phyloP scores from a whole-genome alignment of 2,329 filamentous ascomycete genomes.

The Stenocarpella maydis region DNA sequence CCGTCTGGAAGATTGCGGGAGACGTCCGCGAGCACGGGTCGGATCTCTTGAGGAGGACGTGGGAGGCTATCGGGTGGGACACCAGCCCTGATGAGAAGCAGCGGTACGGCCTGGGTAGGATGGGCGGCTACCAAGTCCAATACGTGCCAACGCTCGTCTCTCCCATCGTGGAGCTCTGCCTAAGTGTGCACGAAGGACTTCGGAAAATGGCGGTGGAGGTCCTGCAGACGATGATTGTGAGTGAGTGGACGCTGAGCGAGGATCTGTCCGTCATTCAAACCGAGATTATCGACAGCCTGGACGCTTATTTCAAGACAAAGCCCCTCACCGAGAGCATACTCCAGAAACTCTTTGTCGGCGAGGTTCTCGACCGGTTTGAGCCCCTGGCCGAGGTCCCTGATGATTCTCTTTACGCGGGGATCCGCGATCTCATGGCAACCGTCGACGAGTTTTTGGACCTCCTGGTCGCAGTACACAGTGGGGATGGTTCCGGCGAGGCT shows the following conservation, averaged over 20 bases:
- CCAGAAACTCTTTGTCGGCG: conserved; percentile 90
- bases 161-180: conserved; percentile 90
- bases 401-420: conserved; percentile 77
- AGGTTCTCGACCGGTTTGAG: conserved; percentile 83
- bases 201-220: conserved; percentile 91
- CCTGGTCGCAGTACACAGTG: conserved; percentile 86
- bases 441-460: conserved; percentile 92
- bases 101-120: conserved; percentile 79
- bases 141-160: conserved; percentile 93
- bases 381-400: conserved; percentile 70
- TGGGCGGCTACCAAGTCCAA: conserved; percentile 98
- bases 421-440: conserved; percentile 82
- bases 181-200: conserved; percentile 93
- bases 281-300: conserved; percentile 94
- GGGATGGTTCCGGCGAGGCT: conserved; percentile 76
- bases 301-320: conserved; percentile 88
- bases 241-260: conserved; percentile 95
- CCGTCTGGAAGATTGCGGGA: conserved; percentile 98
- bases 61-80: conserved; percentile 98
- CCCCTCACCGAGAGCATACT: conserved; percentile 86
- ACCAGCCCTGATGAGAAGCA: conserved; percentile 79
- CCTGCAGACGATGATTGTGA: conserved; percentile 96
- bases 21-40: conserved; percentile 94
- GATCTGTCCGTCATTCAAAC: conserved; percentile 92
- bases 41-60: conserved; percentile 82